Percentiles rank a stretch among this genome's conserved stretches.
Conservation (phyloP, 2,329 filamentous ascomycete genomes). For the Epichloe hybrida region DNA sequence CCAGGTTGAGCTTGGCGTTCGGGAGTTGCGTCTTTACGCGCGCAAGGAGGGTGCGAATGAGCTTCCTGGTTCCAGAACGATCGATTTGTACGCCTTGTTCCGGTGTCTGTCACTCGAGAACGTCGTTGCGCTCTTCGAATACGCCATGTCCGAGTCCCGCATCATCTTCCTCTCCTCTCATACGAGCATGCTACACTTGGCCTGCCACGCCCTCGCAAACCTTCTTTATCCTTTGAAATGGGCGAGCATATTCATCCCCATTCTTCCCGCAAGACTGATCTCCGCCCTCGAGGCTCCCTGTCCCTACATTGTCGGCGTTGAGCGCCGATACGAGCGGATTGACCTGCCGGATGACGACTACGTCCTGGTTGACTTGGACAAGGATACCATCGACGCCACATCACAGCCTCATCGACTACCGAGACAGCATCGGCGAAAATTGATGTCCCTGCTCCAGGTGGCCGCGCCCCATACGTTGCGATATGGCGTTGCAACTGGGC, state of each 20-base stretch:
- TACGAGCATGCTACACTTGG: slow-evolving; percentile 89
- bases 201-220: slow-evolving; percentile 73
- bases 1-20: slow-evolving; percentile 81
- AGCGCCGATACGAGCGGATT: slow-evolving; percentile 75
- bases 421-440: slow-evolving; percentile 78
- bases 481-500: slow-evolving; percentile 75
- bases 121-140: slow-evolving; percentile 85
- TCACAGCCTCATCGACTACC: slow-evolving; percentile 65
- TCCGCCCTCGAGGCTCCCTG: slow-evolving; percentile 90
- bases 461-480: slow-evolving; percentile 82
- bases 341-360: slow-evolving; percentile 91
- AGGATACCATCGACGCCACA: slow-evolving; percentile 79
- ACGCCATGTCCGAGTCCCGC: slow-evolving; percentile 79
- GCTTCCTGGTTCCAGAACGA: slow-evolving; percentile 78
- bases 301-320: slow-evolving; percentile 92
- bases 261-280: slow-evolving; percentile 75
- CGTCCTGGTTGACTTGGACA: slow-evolving; percentile 85
- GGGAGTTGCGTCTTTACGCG: slow-evolving; percentile 83
- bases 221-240: slow-evolving; percentile 84
- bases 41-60: slow-evolving; percentile 89
- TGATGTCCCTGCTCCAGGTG: slow-evolving; percentile 74
- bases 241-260: slow-evolving; percentile 87
- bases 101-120: slow-evolving; percentile 81
- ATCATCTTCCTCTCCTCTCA: slow-evolving; percentile 95
- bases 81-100: slow-evolving; percentile 88